Conservation (phyloP, 257 asterid species). For the Oldenlandia corymbosa region DNA sequence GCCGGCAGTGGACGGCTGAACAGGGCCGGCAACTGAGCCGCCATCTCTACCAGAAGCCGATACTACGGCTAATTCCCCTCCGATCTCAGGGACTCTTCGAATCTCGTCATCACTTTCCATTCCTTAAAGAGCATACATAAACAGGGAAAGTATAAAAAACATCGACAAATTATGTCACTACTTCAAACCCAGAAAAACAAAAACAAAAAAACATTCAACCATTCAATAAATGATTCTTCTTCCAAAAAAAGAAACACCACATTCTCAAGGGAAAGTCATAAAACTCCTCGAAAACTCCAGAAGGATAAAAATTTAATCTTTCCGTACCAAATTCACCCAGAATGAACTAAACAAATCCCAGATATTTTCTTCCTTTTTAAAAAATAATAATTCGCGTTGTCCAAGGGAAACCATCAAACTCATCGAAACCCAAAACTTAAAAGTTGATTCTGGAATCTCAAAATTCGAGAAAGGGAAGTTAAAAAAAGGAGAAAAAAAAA, state of each 20-base stretch:
- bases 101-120: conserved; percentile 99
- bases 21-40: conserved; percentile 40
- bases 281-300: too few species aligned
- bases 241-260: too few species aligned
- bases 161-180: neutral
- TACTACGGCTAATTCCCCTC: conserved; percentile 54
- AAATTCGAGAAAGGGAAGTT: neutral
- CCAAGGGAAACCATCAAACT: conserved; percentile 4
- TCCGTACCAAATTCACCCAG: neutral
- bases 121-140: conserved; percentile 42
- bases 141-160: neutral
- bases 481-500: neutral
- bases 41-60: conserved; percentile 58
- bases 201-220: conserved; percentile 3
- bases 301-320: neutral
- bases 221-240: too few species aligned
- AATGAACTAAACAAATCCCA: conserved; percentile 3
- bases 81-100: conserved; percentile 95
- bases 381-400: neutral
- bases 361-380: too few species aligned
- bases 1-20: conserved; percentile 53
- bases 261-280: too few species aligned
- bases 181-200: too few species aligned
- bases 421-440: neutral
- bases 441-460: neutral